Evolutionary conservation across 1,139 yeast genomes (phyloP).

Genomic region (Saccharomycopsis hybrid): DNA sequence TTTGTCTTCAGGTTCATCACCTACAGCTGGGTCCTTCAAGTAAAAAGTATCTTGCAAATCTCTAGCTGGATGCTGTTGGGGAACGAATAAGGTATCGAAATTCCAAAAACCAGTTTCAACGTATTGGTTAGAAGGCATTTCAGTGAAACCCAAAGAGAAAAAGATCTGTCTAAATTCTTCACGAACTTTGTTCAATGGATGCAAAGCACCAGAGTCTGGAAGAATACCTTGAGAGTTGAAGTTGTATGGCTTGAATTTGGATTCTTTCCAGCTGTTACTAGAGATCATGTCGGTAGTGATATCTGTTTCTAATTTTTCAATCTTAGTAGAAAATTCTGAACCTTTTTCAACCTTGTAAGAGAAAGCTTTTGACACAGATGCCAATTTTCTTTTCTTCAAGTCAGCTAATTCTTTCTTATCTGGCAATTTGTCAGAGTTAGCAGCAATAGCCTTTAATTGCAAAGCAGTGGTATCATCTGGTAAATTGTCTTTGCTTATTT

Average conservation of each 20-base stretch:
- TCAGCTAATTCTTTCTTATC: conserved; percentile 71
- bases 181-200: conserved; percentile 92
- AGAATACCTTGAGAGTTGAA: conserved; percentile 90
- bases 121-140: conserved; percentile 97
- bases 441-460: conserved; percentile 50
- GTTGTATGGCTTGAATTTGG: conserved; percentile 90
- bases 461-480: conserved; percentile 66
- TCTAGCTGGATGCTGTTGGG: conserved; percentile 99
- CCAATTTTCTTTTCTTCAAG: conserved; percentile 88
- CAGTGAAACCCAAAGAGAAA: conserved; percentile 96
- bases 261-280: conserved; percentile 74
- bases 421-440: conserved; percentile 44
- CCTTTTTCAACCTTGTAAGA: conserved; percentile 79
- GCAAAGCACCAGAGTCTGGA: conserved; percentile 88
- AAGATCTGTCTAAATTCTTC: conserved; percentile 97
- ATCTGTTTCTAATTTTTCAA: conserved; percentile 84
- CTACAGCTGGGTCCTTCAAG: conserved; percentile 81
- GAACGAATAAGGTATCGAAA: conserved; percentile 91
- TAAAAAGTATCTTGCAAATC: conserved; percentile 98
- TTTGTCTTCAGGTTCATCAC: conserved; percentile 76
- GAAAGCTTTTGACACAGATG: conserved; percentile 62
- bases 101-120: conserved; percentile 99
- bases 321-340: conserved; percentile 71
- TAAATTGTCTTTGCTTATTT: conserved; percentile 33
- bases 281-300: conserved; percentile 87